These are phyloP conservation scores for Passalora sequoiae DNA, from an alignment of 2,329 filamentous ascomycete genomes.

Conservation along the genomic window DNA sequence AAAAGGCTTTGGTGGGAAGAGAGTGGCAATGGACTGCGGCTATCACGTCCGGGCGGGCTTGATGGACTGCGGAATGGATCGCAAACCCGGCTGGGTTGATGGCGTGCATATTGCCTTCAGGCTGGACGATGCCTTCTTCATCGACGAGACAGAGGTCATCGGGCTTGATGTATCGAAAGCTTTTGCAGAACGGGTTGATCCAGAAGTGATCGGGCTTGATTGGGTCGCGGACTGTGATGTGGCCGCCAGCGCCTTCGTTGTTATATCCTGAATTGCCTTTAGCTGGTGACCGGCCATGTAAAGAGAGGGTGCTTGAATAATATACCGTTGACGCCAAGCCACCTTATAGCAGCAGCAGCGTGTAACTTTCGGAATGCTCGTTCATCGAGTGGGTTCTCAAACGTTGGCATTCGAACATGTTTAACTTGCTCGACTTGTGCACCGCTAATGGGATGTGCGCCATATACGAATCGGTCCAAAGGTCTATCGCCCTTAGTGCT, in stretches of 20 bases:
- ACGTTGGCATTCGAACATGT: conserved; percentile 19
- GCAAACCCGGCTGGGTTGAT: conserved; percentile 41
- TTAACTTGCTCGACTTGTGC: conserved; percentile 17
- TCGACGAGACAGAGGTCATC: conserved; percentile 41
- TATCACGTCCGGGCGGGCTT: conserved; percentile 38
- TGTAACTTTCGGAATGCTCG: conserved; percentile 20
- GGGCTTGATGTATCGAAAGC: conserved; percentile 37
- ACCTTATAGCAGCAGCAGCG: conserved; percentile 17
- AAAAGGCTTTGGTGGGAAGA: conserved; percentile 39
- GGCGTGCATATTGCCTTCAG: conserved; percentile 33
- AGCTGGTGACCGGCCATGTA: no score
- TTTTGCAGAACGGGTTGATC: conserved; percentile 38
- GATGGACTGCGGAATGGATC: conserved; percentile 38
- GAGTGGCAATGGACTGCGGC: conserved; percentile 40
- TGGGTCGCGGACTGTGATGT: conserved; percentile 37
- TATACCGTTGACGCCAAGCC: conserved; percentile 17
- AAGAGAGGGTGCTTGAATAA: not conserved
- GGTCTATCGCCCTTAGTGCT: conserved; percentile 14
- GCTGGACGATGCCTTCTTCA: conserved; percentile 38
- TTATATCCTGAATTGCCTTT: conserved; percentile 8
- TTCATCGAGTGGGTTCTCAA: conserved; percentile 16
- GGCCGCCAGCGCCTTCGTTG: conserved; percentile 23
- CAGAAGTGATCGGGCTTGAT: conserved; percentile 34
- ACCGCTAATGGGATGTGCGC: conserved; percentile 19
- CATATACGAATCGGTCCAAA: conserved; percentile 18